Percentiles rank a stretch among this genome's conserved stretches.
Evolutionary conservation across 441 rosid species (phyloP).

Genomic region (Croton setiger): DNA sequence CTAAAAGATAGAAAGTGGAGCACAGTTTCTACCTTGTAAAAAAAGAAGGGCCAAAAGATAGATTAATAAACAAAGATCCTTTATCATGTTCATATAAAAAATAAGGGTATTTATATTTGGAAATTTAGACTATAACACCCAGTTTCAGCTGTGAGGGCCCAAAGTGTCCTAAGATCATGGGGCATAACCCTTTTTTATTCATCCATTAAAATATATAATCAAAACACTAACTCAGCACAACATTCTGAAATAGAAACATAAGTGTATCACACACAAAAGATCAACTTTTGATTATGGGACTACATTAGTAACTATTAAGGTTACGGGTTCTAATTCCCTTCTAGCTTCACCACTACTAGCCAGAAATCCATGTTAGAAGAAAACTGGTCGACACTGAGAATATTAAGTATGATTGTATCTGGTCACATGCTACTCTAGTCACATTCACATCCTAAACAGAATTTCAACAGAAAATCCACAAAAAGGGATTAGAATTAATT

Average conservation of each 20-base stretch:
- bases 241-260: neutral
- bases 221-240: neutral
- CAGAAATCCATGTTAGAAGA: neutral
- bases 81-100: neutral
- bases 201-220: neutral
- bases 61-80: neutral
- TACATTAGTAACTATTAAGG: too few species aligned
- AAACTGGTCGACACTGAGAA: neutral
- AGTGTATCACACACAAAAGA: too few species aligned
- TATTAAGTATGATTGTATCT: neutral
- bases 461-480: neutral
- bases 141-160: neutral
- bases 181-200: neutral
- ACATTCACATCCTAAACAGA: neutral
- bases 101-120: slow-evolving; percentile 10
- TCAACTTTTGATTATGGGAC: too few species aligned
- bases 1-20: neutral
- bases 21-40: neutral
- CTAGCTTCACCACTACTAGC: neutral
- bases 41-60: neutral
- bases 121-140: slow-evolving; percentile 2
- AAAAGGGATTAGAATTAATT: neutral
- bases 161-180: neutral
- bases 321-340: neutral
- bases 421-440: neutral